phyloP scores from a whole-genome alignment of 495 filamentous ascomycete genomes.

The Aspergillus diversus region DNA sequence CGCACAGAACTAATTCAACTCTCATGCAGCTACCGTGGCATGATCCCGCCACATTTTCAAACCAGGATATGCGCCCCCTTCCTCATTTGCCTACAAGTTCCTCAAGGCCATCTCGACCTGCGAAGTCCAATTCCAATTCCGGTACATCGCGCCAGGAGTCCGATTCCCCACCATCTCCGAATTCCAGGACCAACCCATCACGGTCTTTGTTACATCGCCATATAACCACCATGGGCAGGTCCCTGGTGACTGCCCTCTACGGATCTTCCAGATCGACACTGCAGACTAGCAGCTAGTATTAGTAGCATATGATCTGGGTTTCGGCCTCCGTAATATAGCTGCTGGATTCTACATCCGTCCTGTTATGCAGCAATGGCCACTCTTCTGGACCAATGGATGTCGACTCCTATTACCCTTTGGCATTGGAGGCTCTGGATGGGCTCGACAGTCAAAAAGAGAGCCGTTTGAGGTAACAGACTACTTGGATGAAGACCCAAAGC shows the following conservation, averaged over 20 bases:
- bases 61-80: constrained; percentile 3
- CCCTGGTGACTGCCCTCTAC: constrained; percentile 16
- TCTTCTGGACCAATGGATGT: constrained; percentile 21
- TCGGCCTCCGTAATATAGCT: constrained; percentile 13
- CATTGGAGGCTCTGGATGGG: constrained; percentile 14
- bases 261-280: constrained; percentile 16
- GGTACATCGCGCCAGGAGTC: too few species aligned
- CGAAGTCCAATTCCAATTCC: constrained; percentile 16
- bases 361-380: constrained; percentile 13
- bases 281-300: constrained; percentile 3
- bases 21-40: constrained; percentile 16
- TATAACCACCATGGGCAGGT: constrained; percentile 10
- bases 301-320: constrained; percentile 4
- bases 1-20: constrained; percentile 6
- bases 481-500: constrained; percentile 8
- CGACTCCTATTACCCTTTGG: constrained; percentile 17
- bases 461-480: constrained; percentile 12
- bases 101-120: constrained; percentile 8
- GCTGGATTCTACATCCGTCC: constrained; percentile 16
- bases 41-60: constrained; percentile 10
- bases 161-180: constrained; percentile 16
- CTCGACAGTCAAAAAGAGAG: constrained; percentile 15
- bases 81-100: constrained; percentile 12
- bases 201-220: constrained; percentile 13
- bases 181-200: constrained; percentile 17